Base-by-base conservation (phyloP, 495 filamentous ascomycete species). In the Aspergillus sparsus region DNA sequence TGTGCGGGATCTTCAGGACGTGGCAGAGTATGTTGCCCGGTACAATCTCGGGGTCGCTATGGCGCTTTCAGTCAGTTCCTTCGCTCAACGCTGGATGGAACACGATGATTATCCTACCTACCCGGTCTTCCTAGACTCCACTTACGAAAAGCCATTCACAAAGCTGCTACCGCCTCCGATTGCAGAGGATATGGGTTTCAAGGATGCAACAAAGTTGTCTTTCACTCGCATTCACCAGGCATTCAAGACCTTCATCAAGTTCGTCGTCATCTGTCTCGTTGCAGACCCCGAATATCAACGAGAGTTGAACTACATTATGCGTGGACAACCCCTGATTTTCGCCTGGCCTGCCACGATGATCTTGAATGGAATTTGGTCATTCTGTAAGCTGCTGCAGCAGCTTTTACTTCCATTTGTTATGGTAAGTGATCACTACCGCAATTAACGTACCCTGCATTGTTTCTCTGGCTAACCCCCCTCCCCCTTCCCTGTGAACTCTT, bases 261-360 rank as follows among this genome's bases (percentile, higher is more conserved):
- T 84, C 66, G 60, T 80, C n/a, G 68, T 81, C 8, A 72, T 84
- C 55, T 74, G 82, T 12, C 60, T 80, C n/a, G 72, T 83, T 21
- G 83, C 82, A 7, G 83, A 85, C 66, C 76, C 78, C 1, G 82
- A 85, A 57, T 84, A 80, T 61, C 83, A 85, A 60, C 69, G 83
- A 49, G 83, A 85, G 53, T 67, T 85, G 49, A 70, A 82, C 15
- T 80, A 77, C 58, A 73, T 79, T 49, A 62, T 78, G 4, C 58
- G 66, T 33, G 50, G 55, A 2, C 68, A 70, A 27, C 71, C 72
- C 16, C 55, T 36, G 34, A 74, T 51, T 33, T 78, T 32, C 71
- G 72, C 37, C 68, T 71, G 46, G 31, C 76, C 80, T 4, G 53
- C 53, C 5, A 69, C 70, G 1, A 61, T 74, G 41, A 7, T 73